Conservation (phyloP, 768 basidiomycete species). For the Lentinula boryana region DNA sequence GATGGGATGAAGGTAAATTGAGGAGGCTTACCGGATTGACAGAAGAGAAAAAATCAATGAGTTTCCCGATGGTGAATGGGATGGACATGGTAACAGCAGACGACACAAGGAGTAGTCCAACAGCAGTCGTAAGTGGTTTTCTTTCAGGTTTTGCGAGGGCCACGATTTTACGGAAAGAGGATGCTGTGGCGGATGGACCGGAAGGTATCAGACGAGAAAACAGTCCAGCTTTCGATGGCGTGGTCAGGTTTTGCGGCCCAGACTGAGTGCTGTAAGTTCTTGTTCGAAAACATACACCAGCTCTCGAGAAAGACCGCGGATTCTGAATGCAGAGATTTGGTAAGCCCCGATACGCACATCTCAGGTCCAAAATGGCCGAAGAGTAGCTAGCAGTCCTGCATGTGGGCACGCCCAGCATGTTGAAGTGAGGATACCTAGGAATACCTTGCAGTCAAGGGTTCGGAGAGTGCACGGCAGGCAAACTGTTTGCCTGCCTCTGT, state of each 20-base stretch:
- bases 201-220: conserved; percentile 20
- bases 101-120: conserved; percentile 80
- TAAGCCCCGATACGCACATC: neutral
- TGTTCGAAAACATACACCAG: neutral
- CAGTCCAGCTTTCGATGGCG: conserved; percentile 7
- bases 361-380: neutral
- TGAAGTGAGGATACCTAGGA: neutral
- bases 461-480: neutral
- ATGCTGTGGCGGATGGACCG: conserved; percentile 35
- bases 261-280: neutral
- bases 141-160: conserved; percentile 79
- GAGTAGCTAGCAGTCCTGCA: neutral
- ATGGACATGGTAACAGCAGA: conserved; percentile 89
- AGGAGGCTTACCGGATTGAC: conserved; percentile 54
- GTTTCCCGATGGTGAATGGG: conserved; percentile 86
- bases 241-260: neutral
- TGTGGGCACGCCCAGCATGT: neutral
- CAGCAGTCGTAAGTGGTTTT: conserved; percentile 67
- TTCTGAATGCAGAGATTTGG: neutral
- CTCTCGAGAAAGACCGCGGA: neutral
- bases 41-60: conserved; percentile 90
- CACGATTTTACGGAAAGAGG: conserved; percentile 71
- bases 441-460: too few relatives aligned
- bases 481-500: too few relatives aligned
- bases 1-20: neutral